Conservation (phyloP, 345 rosid genomes). For the Gossypium rotundifolium region DNA sequence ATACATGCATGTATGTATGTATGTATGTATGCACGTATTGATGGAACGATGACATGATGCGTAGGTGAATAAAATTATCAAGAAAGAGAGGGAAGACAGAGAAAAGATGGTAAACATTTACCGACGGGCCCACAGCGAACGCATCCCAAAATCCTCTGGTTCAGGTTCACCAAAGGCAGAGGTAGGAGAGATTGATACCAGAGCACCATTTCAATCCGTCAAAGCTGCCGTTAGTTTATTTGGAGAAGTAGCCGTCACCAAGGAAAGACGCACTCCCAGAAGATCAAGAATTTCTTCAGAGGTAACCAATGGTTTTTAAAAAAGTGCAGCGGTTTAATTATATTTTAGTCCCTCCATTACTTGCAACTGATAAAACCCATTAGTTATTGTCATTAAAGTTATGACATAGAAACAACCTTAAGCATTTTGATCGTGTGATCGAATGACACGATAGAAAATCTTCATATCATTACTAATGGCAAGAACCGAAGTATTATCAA, state of each 20-base stretch:
- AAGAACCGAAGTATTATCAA: too few relatives aligned
- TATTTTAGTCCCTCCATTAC: too few relatives aligned
- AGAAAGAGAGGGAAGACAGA: background rate
- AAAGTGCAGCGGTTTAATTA: background rate
- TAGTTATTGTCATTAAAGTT: too few relatives aligned
- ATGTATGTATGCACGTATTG: background rate
- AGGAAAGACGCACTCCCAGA: conserved; percentile 31
- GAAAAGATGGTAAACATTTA: conserved; percentile 42
- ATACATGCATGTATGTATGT: background rate
- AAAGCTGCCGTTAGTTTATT: conserved; percentile 88
- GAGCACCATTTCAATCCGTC: conserved; percentile 89
- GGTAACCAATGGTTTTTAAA: conserved; percentile 13
- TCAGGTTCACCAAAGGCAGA: conserved; percentile 53
- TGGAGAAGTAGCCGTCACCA: conserved; percentile 58
- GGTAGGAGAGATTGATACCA: conserved; percentile 93
- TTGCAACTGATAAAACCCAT: too few relatives aligned
- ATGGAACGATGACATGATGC: background rate
- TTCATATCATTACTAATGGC: too few relatives aligned
- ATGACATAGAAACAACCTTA: too few relatives aligned
- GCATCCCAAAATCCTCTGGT: conserved; percentile 1
- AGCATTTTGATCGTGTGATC: too few relatives aligned
- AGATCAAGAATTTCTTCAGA: conserved; percentile 39
- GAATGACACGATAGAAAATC: too few relatives aligned
- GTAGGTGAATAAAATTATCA: background rate
- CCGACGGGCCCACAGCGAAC: conserved; percentile 16